A percentile compares a stretch with the other conserved stretches of the same genome.
Evolutionary conservation across 192 early-diverging fungal genomes (phyloP).

Genomic region (Backusella tuberculispora): DNA sequence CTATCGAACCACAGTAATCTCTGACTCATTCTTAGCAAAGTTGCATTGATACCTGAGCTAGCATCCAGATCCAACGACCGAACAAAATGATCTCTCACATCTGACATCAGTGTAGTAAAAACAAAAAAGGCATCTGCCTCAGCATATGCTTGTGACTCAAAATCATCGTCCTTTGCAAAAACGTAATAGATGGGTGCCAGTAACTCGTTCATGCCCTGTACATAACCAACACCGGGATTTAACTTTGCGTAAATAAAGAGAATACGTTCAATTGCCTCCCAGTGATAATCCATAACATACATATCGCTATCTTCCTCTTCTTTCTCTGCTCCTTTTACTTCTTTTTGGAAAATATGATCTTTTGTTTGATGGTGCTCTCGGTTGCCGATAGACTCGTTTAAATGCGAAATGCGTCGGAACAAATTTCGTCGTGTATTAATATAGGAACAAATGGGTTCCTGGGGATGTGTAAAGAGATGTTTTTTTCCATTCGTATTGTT

Average conservation of each 20-base stretch:
- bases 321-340: neutral
- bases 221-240: constrained; percentile 81
- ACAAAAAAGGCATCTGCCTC: constrained; percentile 83
- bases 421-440: constrained; percentile 55
- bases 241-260: constrained; percentile 79
- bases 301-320: constrained; percentile 9
- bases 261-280: constrained; percentile 77
- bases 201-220: constrained; percentile 89
- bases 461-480: constrained; percentile 14
- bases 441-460: constrained; percentile 43
- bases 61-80: constrained; percentile 66
- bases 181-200: constrained; percentile 82
- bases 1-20: constrained; percentile 56
- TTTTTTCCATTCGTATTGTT: constrained; percentile 3
- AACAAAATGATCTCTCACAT: constrained; percentile 80
- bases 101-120: constrained; percentile 68
- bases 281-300: constrained; percentile 65
- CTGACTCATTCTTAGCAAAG: constrained; percentile 58
- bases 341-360: neutral
- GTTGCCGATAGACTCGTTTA: constrained; percentile 62
- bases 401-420: constrained; percentile 66
- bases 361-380: constrained; percentile 11
- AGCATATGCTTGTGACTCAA: constrained; percentile 55
- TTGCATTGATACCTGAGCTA: constrained; percentile 59
- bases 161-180: constrained; percentile 52